phyloP scores from a whole-genome alignment of 345 rosid genomes.

The Euphorbia lathyris region DNA sequence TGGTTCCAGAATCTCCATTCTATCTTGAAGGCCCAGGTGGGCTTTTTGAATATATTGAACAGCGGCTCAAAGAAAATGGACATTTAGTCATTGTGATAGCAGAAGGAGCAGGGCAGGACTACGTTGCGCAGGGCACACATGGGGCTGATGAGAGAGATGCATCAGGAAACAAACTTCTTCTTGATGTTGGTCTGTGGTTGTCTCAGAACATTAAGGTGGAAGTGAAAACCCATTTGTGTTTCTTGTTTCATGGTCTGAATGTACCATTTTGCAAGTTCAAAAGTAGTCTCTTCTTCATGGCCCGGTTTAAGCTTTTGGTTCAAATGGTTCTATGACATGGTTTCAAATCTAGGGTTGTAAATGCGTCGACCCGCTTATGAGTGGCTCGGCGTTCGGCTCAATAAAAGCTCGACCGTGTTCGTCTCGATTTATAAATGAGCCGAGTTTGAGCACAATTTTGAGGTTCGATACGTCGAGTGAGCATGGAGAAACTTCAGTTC shows the following conservation, averaged over 20 bases:
- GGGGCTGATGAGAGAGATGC: conserved; percentile 61
- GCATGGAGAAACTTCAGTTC: no score
- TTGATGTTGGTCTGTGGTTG: conserved; percentile 90
- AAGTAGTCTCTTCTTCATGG: neutral
- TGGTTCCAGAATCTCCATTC: conserved; percentile 95
- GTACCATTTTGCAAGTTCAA: neutral
- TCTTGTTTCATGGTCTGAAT: conserved; percentile 9
- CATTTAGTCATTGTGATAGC: conserved; percentile 87
- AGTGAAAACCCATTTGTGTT: neutral
- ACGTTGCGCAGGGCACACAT: conserved; percentile 56
- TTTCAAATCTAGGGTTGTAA: no score
- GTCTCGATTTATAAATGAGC: no score
- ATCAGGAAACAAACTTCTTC: conserved; percentile 86
- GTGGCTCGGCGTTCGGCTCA: no score
- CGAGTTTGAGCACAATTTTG: no score
- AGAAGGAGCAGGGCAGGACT: conserved; percentile 96
- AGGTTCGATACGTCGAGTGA: no score
- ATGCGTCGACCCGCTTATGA: no score
- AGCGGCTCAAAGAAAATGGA: conserved; percentile 70
- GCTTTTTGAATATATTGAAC: conserved; percentile 76
- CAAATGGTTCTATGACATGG: no score
- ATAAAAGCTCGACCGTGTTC: no score
- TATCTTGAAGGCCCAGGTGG: conserved; percentile 88
- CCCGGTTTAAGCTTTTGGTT: no score
- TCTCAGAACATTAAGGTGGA: conserved; percentile 80